Evolutionary conservation across 1,139 yeast genomes (phyloP).

Genomic region (Meyerozyma athensensis): DNA sequence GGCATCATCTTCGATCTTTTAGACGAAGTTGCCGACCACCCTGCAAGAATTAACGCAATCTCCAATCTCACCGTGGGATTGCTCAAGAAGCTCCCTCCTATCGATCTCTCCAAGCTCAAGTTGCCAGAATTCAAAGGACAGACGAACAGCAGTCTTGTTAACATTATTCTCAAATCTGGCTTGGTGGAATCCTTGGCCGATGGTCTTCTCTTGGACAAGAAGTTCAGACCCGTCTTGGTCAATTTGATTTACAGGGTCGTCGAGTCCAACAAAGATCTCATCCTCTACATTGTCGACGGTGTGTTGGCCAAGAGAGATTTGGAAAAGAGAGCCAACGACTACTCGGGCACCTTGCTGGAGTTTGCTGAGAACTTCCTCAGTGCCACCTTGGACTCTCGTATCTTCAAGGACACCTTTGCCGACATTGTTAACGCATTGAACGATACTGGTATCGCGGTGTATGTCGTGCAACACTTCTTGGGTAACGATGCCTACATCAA

Average conservation of each 20-base stretch:
- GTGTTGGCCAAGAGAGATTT: slow-evolving; percentile 20
- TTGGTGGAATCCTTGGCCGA: slow-evolving; percentile 29
- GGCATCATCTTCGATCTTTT: slow-evolving; percentile 34
- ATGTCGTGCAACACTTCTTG: slow-evolving; percentile 32
- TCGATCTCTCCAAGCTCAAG: slow-evolving; percentile 4
- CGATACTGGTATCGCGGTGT: slow-evolving; percentile 40
- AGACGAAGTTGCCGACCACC: slow-evolving; percentile 32
- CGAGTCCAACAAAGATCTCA: slow-evolving; percentile 24
- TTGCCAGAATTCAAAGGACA: slow-evolving; percentile 11
- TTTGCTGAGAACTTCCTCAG: slow-evolving; percentile 30
- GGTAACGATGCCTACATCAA: slow-evolving; percentile 34
- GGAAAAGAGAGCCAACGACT: slow-evolving; percentile 17
- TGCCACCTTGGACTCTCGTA: slow-evolving; percentile 25
- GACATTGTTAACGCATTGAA: slow-evolving; percentile 35
- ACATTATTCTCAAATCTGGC: slow-evolving; percentile 29
- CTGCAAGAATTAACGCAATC: slow-evolving; percentile 23
- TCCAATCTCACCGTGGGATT: slow-evolving; percentile 28
- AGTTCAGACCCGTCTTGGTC: slow-evolving; percentile 33
- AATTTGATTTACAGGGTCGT: slow-evolving; percentile 30
- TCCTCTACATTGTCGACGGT: slow-evolving; percentile 22
- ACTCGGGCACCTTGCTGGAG: slow-evolving; percentile 21
- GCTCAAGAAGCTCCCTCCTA: slow-evolving; percentile 5
- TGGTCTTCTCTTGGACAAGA: slow-evolving; percentile 34
- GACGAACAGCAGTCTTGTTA: slow-evolving; percentile 20
- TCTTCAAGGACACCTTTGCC: slow-evolving; percentile 22